Percentiles rank a stretch among this genome's conserved stretches.
Evolutionary conservation across 257 asterid genomes (phyloP).

Genomic region (Dorcoceras hygrometricum): DNA sequence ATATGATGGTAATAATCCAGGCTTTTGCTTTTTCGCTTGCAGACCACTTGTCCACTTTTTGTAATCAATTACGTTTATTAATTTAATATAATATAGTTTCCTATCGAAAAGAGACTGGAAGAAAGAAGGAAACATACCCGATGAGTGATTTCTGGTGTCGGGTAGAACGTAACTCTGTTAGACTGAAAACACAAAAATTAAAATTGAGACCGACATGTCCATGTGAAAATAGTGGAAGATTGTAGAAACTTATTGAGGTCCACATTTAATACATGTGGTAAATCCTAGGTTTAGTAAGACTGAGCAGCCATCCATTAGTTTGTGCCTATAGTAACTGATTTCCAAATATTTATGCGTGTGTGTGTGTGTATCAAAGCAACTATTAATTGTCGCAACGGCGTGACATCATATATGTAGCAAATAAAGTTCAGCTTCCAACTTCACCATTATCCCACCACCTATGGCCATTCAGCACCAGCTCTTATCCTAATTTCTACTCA

Average conservation of each 20-base stretch:
- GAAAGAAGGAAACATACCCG: constrained; percentile 55
- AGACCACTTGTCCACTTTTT: no score
- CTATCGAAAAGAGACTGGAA: no score
- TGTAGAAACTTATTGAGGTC: constrained; percentile 15
- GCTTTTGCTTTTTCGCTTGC: no score
- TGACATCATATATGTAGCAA: not conserved
- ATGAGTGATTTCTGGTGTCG: constrained; percentile 95
- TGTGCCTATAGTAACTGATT: no score
- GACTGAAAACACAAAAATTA: constrained; percentile 56
- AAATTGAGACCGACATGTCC: constrained; percentile 25
- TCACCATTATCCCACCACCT: not conserved
- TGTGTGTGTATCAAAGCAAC: not conserved
- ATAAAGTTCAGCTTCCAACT: constrained; percentile 9
- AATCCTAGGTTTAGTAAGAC: constrained; percentile 16
- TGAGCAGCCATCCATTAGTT: not conserved
- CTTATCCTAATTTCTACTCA: not conserved
- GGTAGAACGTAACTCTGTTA: constrained; percentile 89
- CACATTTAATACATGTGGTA: constrained; percentile 6
- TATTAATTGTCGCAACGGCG: not conserved
- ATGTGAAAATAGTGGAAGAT: constrained; percentile 17
- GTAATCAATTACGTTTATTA: no score
- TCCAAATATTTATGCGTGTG: no score
- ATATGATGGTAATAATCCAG: no score
- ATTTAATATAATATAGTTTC: no score
- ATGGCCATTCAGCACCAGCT: not conserved